Evolutionary conservation across 2,329 filamentous ascomycete species (phyloP).

Genomic region (Fusarium neocosmosporiellum): DNA sequence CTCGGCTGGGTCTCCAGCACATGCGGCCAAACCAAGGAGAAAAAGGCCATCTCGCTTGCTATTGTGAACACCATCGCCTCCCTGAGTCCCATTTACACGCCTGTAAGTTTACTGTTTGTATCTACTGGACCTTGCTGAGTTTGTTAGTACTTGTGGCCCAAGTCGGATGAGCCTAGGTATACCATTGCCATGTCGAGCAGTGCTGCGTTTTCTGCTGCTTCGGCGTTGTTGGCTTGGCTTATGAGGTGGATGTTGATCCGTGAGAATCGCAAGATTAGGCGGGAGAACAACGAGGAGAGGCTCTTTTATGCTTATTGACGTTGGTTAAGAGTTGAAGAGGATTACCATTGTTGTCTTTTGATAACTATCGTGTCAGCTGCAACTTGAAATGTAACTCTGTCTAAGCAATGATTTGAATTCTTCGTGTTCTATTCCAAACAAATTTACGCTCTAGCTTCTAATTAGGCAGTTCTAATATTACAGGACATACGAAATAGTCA

Average conservation of each 20-base stretch:
- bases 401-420: background rate
- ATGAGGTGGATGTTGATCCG: constrained; percentile 40
- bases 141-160: constrained; percentile 50
- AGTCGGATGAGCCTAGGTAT: constrained; percentile 41
- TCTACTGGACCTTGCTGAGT: background rate
- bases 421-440: background rate
- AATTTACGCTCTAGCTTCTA: background rate
- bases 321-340: background rate
- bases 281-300: constrained; percentile 3
- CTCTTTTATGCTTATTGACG: constrained; percentile 2
- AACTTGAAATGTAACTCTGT: background rate
- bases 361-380: background rate
- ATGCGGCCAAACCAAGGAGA: constrained; percentile 54
- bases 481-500: background rate
- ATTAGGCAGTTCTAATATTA: background rate
- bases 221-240: constrained; percentile 37
- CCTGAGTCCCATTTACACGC: background rate
- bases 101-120: constrained; percentile 24
- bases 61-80: constrained; percentile 35
- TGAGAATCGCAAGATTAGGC: constrained; percentile 35
- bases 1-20: constrained; percentile 51
- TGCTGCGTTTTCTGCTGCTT: constrained; percentile 37
- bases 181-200: constrained; percentile 37
- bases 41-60: constrained; percentile 51
- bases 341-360: background rate